Percentiles rank a stretch among this genome's conserved stretches.
These are phyloP conservation scores for Porphyrellus cyaneotinctus DNA, from an alignment of 768 basidiomycete genomes.

Conservation along the genomic window DNA sequence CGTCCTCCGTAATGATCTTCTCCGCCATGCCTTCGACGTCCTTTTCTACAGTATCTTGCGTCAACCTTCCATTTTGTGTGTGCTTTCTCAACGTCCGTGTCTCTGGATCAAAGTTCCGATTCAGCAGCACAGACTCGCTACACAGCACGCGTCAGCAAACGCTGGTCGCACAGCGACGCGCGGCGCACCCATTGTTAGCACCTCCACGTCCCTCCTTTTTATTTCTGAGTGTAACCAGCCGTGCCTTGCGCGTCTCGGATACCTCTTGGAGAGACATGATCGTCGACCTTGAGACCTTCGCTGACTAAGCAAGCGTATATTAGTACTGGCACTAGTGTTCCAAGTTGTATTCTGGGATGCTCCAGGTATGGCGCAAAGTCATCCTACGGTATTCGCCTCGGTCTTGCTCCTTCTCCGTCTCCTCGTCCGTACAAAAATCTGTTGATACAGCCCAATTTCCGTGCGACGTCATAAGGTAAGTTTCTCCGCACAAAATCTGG, in stretches of 20 bases:
- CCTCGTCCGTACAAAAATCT: constrained; percentile 31
- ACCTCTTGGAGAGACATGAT: constrained; percentile 68
- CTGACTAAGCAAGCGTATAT: constrained; percentile 32
- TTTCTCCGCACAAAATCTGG: not conserved
- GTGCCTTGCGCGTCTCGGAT: constrained; percentile 77
- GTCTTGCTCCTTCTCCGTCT: constrained; percentile 30
- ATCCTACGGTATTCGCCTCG: not conserved
- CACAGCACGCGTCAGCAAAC: constrained; percentile 15
- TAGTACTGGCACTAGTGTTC: no score
- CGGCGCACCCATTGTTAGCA: constrained; percentile 40
- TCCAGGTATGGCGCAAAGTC: constrained; percentile 31
- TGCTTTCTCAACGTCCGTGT: constrained; percentile 75
- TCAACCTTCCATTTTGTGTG: constrained; percentile 49
- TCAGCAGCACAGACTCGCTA: constrained; percentile 53
- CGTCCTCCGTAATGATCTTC: constrained; percentile 81
- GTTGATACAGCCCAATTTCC: constrained; percentile 59
- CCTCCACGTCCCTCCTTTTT: constrained; percentile 58
- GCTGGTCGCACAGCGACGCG: not conserved
- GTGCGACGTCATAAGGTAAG: constrained; percentile 65
- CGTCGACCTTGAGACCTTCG: not conserved
- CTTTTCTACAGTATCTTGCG: constrained; percentile 85
- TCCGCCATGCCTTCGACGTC: constrained; percentile 81
- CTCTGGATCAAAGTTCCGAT: constrained; percentile 87
- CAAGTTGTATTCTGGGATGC: constrained; percentile 17
- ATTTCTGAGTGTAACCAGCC: constrained; percentile 71